Conservation (phyloP, 1,284 basidiomycete species). For the Taiwanofungus camphoratus region DNA sequence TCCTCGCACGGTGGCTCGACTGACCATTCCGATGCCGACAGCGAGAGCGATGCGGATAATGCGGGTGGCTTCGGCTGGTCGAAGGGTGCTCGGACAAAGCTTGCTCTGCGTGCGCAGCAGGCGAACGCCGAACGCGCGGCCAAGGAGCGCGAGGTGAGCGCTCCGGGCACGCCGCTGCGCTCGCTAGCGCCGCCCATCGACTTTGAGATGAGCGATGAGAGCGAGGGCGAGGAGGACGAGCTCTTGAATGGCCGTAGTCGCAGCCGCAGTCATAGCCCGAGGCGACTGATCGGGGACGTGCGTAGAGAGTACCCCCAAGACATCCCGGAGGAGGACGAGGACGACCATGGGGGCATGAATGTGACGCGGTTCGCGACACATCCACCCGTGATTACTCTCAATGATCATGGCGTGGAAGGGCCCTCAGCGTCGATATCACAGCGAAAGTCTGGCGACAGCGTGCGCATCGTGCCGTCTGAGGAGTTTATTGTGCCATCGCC, state of each 20-base stretch:
- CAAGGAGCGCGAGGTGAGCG: constrained; percentile 39
- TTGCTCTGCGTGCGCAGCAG: constrained; percentile 70
- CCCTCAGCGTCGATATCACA: neutral
- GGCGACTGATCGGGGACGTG: constrained; percentile 14
- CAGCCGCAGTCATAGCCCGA: constrained; percentile 11
- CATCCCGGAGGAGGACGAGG: constrained; percentile 63
- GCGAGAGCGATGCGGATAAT: constrained; percentile 41
- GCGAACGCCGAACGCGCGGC: constrained; percentile 48
- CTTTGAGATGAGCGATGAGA: constrained; percentile 77
- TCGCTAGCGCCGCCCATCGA: constrained; percentile 58
- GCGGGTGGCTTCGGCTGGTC: constrained; percentile 53
- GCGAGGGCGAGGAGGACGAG: constrained; percentile 53
- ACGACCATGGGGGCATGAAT: constrained; percentile 34
- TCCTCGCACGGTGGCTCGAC: constrained; percentile 49
- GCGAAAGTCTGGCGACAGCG: constrained; percentile 16
- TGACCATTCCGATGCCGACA: constrained; percentile 50
- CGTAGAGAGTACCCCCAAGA: constrained; percentile 42
- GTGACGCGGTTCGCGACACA: constrained; percentile 6
- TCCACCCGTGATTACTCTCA: constrained; percentile 8
- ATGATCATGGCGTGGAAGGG: constrained; percentile 6
- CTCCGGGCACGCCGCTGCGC: constrained; percentile 30
- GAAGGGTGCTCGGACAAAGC: constrained; percentile 55
- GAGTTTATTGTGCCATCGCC: constrained; percentile 31
- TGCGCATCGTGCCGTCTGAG: constrained; percentile 27
- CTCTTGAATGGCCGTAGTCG: constrained; percentile 1